phyloP scores from a whole-genome alignment of 1,284 basidiomycete genomes.

The Sanghuangporus sanghuang region DNA sequence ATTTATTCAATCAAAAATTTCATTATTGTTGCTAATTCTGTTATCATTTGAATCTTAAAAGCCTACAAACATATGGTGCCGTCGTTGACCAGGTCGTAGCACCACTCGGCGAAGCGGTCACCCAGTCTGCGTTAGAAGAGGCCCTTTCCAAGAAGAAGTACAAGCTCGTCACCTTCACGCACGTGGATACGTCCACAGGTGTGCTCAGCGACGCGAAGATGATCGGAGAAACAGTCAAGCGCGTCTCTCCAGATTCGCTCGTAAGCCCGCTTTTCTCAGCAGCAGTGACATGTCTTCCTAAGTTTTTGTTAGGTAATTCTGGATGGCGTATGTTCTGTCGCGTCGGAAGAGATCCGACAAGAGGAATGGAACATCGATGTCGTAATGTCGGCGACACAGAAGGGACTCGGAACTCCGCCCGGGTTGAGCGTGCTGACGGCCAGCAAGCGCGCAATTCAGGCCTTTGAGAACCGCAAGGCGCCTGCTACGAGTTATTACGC shows the following conservation, averaged over 20 bases:
- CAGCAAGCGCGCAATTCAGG: constrained; percentile 76
- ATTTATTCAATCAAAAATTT: constrained; percentile 7
- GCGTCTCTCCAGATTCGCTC: constrained; percentile 83
- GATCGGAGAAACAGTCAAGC: constrained; percentile 71
- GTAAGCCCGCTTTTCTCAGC: constrained; percentile 32
- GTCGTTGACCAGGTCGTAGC: constrained; percentile 86
- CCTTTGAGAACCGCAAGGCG: constrained; percentile 60
- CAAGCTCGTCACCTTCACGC: constrained; percentile 90
- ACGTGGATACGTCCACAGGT: constrained; percentile 90
- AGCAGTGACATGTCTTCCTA: constrained; percentile 6
- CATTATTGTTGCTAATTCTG: not conserved
- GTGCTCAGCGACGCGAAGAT: constrained; percentile 85
- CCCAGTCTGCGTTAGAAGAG: constrained; percentile 58
- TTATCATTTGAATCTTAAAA: constrained; percentile 26
- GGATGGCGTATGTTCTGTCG: constrained; percentile 95
- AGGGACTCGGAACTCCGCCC: constrained; percentile 94
- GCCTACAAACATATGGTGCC: constrained; percentile 86
- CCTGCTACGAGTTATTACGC: constrained; percentile 84
- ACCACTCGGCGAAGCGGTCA: constrained; percentile 75
- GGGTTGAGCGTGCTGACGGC: constrained; percentile 86
- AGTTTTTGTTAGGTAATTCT: constrained; percentile 55
- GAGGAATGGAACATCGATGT: constrained; percentile 94
- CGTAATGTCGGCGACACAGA: constrained; percentile 88
- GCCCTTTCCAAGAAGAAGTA: constrained; percentile 81
- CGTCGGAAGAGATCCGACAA: constrained; percentile 92